phyloP scores from a whole-genome alignment of 2,329 filamentous ascomycete genomes.

The Pseudopithomyces maydicus region DNA sequence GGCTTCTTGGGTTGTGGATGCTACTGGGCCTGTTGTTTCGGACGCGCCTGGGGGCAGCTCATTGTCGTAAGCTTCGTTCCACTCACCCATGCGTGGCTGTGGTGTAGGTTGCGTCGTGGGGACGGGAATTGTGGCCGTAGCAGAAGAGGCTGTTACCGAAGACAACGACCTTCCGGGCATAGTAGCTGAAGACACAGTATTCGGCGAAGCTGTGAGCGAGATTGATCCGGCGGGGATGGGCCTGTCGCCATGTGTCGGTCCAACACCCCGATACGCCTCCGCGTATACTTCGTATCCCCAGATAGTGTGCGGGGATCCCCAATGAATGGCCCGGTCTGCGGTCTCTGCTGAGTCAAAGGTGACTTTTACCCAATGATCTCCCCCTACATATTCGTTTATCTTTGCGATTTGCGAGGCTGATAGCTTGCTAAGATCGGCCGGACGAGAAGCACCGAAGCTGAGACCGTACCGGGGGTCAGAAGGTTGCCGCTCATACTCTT shows the following conservation, averaged over 20 bases:
- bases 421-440: slow-evolving; percentile 70
- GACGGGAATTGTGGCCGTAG: slow-evolving; percentile 42
- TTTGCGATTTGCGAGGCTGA: slow-evolving; percentile 75
- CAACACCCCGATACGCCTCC: slow-evolving; percentile 52
- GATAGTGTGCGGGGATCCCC: slow-evolving; percentile 51
- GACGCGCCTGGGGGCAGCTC: slow-evolving; percentile 14
- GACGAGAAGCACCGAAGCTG: slow-evolving; percentile 69
- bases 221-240: slow-evolving; percentile 46
- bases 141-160: slow-evolving; percentile 48
- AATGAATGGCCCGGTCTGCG: slow-evolving; percentile 54
- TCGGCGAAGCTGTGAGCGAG: slow-evolving; percentile 36
- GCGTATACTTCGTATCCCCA: slow-evolving; percentile 55
- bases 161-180: slow-evolving; percentile 33
- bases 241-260: slow-evolving; percentile 49
- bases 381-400: slow-evolving; percentile 80
- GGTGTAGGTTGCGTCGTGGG: slow-evolving; percentile 30
- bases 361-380: slow-evolving; percentile 82
- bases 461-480: slow-evolving; percentile 74
- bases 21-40: slow-evolving; percentile 35
- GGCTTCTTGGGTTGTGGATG: slow-evolving; percentile 26
- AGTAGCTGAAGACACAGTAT: slow-evolving; percentile 41
- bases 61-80: slow-evolving; percentile 24
- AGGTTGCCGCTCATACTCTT: slow-evolving; percentile 90
- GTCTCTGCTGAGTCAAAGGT: slow-evolving; percentile 57
- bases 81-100: slow-evolving; percentile 29